Base-by-base conservation (phyloP, 306 rosid species). In the Luffa acutangula region DNA sequence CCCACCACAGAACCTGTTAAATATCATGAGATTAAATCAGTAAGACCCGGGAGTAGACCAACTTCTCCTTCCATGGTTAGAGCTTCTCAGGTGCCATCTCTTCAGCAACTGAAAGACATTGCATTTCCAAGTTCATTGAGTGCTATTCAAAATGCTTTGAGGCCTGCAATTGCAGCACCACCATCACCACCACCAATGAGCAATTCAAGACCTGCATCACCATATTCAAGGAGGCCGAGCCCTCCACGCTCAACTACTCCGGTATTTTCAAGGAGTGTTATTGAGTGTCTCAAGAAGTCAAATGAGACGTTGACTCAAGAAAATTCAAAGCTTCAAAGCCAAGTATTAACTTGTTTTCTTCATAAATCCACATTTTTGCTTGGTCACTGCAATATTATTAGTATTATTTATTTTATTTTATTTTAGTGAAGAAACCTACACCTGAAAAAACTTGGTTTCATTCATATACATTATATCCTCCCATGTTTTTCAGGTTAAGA, bases 241-340 rank as follows among this genome's bases (percentile, higher is more conserved):
- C 96, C 97, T 58, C 93, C 97, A 9, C 91, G 91, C 13, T 86
- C 90, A 74, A 37, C 77, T 25, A 83, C 90, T 82, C 96, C 96
- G 18, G 88, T 89, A 83, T 91, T 91, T 81, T 96, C 98, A 33
- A 91, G 84, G 88, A 89, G 94, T 80, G 86, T 96, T 64, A 88
- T 96, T 42, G 99, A 96, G 36, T 89, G 85, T 84, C 88, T 96
- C 48, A 93, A 77, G 90, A 91, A 82, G 84, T 88, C 89, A 70
- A 96, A 86, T 67, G 98, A 88, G 72, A 74, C 81, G 60, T 36
- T 96, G 84, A 89, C 73, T 69, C 90, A 90, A 81, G 97, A 96
- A 84, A 83, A 90, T 49, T 80, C 90, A 9, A 96, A 89, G 86
- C 79, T 90, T 84, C 89, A 93, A 73, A 87, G 52, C 71, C 90